These are phyloP conservation scores for Paramecium caudatum DNA, from an alignment of 73 alveolate species.

Conservation along the genomic window DNA sequence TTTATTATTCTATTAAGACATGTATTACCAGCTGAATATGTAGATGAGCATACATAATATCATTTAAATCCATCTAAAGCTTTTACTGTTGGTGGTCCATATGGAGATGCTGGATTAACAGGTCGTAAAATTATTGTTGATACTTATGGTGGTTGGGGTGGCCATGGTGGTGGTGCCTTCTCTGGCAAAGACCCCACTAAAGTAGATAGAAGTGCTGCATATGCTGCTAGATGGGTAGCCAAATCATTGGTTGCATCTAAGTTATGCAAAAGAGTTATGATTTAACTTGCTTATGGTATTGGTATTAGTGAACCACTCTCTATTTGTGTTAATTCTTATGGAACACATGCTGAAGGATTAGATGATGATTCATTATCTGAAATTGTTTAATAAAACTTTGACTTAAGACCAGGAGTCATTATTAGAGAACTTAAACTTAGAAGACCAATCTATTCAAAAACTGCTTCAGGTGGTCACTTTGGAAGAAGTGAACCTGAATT, in stretches of 20 bases:
- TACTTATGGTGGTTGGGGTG: constrained; percentile 99
- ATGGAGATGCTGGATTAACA: constrained; percentile 99
- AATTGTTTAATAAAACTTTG: constrained; percentile 83
- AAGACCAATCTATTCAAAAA: constrained; percentile 87
- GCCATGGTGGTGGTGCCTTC: constrained; percentile 98
- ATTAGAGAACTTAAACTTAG: constrained; percentile 84
- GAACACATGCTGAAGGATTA: constrained; percentile 84
- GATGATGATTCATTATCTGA: constrained; percentile 84
- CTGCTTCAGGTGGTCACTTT: constrained; percentile 94
- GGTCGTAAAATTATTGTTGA: constrained; percentile 98
- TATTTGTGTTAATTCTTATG: constrained; percentile 90
- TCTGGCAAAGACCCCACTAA: constrained; percentile 98
- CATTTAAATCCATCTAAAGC: constrained; percentile 96
- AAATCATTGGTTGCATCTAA: constrained; percentile 90
- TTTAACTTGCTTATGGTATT: constrained; percentile 94
- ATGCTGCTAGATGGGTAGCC: constrained; percentile 98
- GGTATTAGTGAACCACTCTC: constrained; percentile 95
- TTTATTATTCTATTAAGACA: not conserved
- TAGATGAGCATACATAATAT: constrained; percentile 90
- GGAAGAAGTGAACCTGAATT: constrained; percentile 90
- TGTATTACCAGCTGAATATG: constrained; percentile 91
- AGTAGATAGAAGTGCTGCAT: constrained; percentile 99
- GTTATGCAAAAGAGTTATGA: constrained; percentile 90
- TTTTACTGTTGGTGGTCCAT: constrained; percentile 98
- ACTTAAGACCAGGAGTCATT: constrained; percentile 89